Evolutionary conservation across 2,329 filamentous ascomycete species (phyloP).

Genomic region (Aspergillus sojae): DNA sequence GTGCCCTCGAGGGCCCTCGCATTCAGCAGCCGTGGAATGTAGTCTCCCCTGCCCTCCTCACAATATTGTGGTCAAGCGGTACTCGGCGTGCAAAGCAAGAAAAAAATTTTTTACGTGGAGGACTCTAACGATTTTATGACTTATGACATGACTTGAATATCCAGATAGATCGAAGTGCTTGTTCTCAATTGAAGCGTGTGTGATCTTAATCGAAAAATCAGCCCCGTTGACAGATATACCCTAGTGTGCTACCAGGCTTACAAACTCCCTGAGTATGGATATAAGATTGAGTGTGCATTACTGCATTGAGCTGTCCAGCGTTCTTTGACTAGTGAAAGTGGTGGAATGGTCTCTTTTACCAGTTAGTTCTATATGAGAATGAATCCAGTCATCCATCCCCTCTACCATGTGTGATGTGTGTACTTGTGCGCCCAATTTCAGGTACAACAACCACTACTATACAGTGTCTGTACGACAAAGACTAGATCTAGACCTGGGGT

Average conservation of each 20-base stretch:
- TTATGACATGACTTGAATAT: slow-evolving; percentile 29
- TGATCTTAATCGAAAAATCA: neutral
- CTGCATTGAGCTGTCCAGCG: slow-evolving; percentile 14
- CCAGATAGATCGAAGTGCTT: slow-evolving; percentile 24
- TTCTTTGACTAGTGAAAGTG: neutral
- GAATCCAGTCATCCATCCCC: neutral
- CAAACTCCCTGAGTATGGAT: slow-evolving; percentile 11
- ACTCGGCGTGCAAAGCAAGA: neutral
- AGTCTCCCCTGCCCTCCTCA: neutral
- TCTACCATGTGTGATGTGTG: neutral
- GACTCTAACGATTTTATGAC: slow-evolving; percentile 28
- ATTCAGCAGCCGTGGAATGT: slow-evolving; percentile 16
- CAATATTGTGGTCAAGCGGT: neutral
- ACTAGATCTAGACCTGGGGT: neutral
- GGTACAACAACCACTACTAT: neutral
- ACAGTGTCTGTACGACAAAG: neutral
- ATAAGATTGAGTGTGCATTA: slow-evolving; percentile 10
- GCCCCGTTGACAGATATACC: slow-evolving; percentile 9
- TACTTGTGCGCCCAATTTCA: neutral
- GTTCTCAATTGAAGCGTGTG: slow-evolving; percentile 11
- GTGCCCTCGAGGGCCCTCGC: slow-evolving; percentile 28
- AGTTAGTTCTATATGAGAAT: slow-evolving; percentile 8
- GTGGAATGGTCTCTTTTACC: neutral
- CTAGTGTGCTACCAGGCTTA: slow-evolving; percentile 3
- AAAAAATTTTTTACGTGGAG: neutral